Evolutionary conservation across 768 basidiomycete genomes (phyloP).

Genomic region (Russula ochroleuca): DNA sequence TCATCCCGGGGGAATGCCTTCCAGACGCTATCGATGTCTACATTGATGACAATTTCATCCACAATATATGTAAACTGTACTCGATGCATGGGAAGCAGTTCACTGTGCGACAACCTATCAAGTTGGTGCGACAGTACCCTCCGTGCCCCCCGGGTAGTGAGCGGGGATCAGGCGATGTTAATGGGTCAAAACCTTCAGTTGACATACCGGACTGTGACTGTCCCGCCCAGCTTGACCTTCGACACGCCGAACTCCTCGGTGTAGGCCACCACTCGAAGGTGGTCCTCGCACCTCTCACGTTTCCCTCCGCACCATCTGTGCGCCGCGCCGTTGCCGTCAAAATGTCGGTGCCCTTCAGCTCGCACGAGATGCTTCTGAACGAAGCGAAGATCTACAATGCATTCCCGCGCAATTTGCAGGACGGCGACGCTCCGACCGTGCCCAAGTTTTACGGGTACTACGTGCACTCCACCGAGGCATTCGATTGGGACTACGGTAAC

Average conservation of each 20-base stretch:
- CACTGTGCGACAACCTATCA: neutral
- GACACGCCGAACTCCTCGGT: constrained; percentile 38
- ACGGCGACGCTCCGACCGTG: constrained; percentile 51
- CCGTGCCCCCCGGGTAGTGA: neutral
- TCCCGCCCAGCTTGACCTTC: constrained; percentile 40
- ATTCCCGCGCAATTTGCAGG: constrained; percentile 44
- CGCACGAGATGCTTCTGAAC: constrained; percentile 28
- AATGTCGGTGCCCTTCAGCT: constrained; percentile 4
- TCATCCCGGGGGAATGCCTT: constrained; percentile 11
- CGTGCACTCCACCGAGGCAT: constrained; percentile 29
- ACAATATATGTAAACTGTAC: fast-evolving
- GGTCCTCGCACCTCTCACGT: constrained; percentile 48
- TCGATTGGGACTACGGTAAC: neutral
- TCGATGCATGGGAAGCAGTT: neutral
- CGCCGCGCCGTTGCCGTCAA: constrained; percentile 32
- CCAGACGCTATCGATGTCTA: constrained; percentile 8
- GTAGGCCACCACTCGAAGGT: constrained; percentile 51
- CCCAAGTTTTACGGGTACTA: constrained; percentile 68
- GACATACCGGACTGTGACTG: neutral
- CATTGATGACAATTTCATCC: neutral
- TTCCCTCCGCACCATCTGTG: constrained; percentile 38
- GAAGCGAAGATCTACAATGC: constrained; percentile 45
- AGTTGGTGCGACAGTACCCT: constrained; percentile 5
- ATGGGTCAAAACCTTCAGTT: neutral
- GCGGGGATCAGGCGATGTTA: neutral